Conservation (phyloP, 768 basidiomycete genomes). For the Phaeotremella skinneri region DNA sequence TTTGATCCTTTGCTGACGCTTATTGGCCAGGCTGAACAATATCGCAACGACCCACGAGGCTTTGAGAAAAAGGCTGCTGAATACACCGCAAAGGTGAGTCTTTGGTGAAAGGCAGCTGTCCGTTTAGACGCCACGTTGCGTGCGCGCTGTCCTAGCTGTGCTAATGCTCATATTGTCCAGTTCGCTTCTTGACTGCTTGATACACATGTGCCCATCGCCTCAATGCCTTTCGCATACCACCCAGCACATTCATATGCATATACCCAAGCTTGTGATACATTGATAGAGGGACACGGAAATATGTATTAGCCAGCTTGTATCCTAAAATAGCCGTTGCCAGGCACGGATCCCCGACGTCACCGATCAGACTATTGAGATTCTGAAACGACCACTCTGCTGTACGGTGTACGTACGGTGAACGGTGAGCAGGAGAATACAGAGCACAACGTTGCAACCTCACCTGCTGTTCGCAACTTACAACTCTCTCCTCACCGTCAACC, state of each 20-base stretch:
- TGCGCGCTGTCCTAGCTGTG: too few species aligned
- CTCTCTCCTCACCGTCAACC: too few species aligned
- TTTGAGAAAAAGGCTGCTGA: constrained; percentile 45
- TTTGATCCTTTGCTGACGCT: not conserved
- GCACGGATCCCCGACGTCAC: not conserved
- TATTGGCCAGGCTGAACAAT: constrained; percentile 39
- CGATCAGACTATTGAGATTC: not conserved
- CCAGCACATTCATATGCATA: not conserved
- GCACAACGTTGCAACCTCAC: too few species aligned
- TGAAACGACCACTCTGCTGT: too few species aligned
- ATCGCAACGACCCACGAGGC: constrained; percentile 36
- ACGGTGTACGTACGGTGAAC: not conserved
- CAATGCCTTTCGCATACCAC: not conserved
- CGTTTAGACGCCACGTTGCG: too few species aligned
- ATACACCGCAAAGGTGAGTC: constrained; percentile 35
- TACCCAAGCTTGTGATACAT: not conserved
- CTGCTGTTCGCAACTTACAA: too few species aligned
- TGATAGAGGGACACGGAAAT: too few species aligned
- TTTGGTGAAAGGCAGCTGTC: too few species aligned
- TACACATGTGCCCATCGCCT: not conserved
- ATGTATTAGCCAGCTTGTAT: too few species aligned
- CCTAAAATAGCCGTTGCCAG: not conserved
- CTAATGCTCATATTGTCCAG: too few species aligned
- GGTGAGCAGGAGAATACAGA: not conserved
- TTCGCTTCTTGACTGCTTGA: not conserved